Base-by-base conservation (phyloP, 2,329 filamentous ascomycete genomes). In the Colletotrichum trifolii region DNA sequence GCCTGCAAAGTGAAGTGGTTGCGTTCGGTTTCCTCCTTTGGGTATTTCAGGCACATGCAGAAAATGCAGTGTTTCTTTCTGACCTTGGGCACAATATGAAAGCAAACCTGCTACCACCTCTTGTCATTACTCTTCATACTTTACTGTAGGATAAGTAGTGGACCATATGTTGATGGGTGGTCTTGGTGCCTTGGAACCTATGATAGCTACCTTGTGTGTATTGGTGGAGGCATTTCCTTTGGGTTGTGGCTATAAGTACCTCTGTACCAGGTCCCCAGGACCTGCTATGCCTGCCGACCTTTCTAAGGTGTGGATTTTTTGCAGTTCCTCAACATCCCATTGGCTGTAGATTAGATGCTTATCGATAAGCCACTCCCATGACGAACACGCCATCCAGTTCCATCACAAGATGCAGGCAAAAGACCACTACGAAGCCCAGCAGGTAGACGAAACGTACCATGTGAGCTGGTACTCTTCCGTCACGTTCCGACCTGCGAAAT, bases 301-400 rank as follows among this genome's bases (percentile, higher is more conserved):
- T 45, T 17, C n/a, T 49, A 38, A 3, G n/a, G 9, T 33, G 11
- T 43, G 56, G 34, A 17, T 34, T 38, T n/a, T 47, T 15, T 45
- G 43, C 38, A 25, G 15, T 43, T 53, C 40, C 43, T 8, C 2
- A 1, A 2, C 34, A n/a, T 50, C n/a, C 46, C 25, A 64, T 55
- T 61, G 62, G 62, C 9, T 10, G 12, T 8, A 25, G 34, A 54
- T n/a, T 15, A 35, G 2, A 15, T 17, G 0, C n/a, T 52, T 64
- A 64, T 64, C 62, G 62, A 64, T 64, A 64, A 64, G 57, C 35
- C 33, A 38, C 39, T 4, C 62, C 15, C 62, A 64, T 64, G 62
- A 64, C 62, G 62, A 61, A 25, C 55, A 50, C 62, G 45, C 62
- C 62, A 47, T 55, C 46, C 61, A 50, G 57, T 39, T 52, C 50